Percentiles rank a stretch among this genome's conserved stretches.
These are phyloP conservation scores for Nicotiana undulata DNA, from an alignment of 257 asterid genomes.

Conservation along the genomic window DNA sequence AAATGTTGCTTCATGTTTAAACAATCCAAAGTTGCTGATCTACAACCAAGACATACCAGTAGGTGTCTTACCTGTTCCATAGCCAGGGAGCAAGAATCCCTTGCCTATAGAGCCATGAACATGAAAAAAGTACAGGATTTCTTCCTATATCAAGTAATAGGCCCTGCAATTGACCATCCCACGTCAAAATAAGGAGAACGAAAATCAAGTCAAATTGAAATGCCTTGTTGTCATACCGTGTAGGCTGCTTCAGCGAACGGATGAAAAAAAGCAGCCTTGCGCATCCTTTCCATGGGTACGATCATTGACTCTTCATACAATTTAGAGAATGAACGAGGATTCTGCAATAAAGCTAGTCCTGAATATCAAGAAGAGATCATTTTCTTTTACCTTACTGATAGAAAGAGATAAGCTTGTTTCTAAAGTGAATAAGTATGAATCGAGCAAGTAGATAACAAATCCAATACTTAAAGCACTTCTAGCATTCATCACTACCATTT, in stretches of 20 bases:
- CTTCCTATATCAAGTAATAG: slow-evolving; percentile 31
- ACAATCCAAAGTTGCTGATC: slow-evolving; percentile 1
- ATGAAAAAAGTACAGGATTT: slow-evolving; percentile 21
- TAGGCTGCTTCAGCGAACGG: slow-evolving; percentile 36
- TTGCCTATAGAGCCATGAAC: slow-evolving; percentile 28
- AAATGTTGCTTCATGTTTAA: not conserved
- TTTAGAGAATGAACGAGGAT: slow-evolving; percentile 1
- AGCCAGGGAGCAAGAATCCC: slow-evolving; percentile 29
- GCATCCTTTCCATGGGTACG: slow-evolving; percentile 15
- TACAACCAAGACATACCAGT: not conserved
- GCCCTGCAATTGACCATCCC: slow-evolving; percentile 16
- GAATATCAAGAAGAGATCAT: slow-evolving; percentile 6
- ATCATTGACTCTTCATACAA: slow-evolving; percentile 3
- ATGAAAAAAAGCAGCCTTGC: slow-evolving; percentile 19
- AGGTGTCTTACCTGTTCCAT: slow-evolving; percentile 18
- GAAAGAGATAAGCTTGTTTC: slow-evolving; percentile 3
- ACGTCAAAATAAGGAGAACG: not conserved
- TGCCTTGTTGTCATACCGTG: slow-evolving; percentile 9
- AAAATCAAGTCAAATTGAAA: no score
- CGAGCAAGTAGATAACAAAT: not conserved
- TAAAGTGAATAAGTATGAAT: not conserved
- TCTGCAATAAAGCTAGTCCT: slow-evolving; percentile 29
- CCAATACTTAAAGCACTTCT: not conserved
- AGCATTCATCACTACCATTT: not conserved
- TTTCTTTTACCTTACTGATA: slow-evolving; percentile 4